Evolutionary conservation across 768 basidiomycete genomes (phyloP).

Genomic region (Exidia glandulosa): DNA sequence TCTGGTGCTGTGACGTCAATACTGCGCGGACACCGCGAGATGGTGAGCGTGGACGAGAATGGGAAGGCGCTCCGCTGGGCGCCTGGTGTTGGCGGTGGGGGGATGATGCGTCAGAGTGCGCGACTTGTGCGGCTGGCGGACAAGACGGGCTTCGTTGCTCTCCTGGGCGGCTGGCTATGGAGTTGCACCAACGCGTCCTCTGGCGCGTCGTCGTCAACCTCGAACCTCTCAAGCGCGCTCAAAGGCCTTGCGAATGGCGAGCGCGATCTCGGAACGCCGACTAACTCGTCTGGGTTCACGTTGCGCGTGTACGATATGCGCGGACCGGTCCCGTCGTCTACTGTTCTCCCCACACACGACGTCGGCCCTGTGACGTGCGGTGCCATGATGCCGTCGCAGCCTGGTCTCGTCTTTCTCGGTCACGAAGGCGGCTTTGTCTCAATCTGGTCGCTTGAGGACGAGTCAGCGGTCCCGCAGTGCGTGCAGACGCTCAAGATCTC

Average conservation of each 20-base stretch:
- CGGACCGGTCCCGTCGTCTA: conserved; percentile 25
- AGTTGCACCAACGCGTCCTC: conserved; percentile 52
- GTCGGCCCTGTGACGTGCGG: conserved; percentile 78
- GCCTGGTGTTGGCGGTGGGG: conserved; percentile 22
- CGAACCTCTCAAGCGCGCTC: conserved; percentile 2
- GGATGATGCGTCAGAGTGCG: conserved; percentile 32
- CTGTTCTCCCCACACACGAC: conserved; percentile 52
- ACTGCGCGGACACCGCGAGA: conserved; percentile 54
- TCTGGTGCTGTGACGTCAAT: conserved; percentile 57
- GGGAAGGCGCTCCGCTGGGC: conserved; percentile 76
- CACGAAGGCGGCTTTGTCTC: conserved; percentile 88
- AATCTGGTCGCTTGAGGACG: conserved; percentile 62
- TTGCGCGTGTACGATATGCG: conserved; percentile 69
- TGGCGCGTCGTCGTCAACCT: conserved; percentile 22
- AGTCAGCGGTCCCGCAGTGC: conserved; percentile 40
- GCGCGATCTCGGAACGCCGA: background rate
- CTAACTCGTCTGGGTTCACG: conserved; percentile 35
- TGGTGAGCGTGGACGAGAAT: conserved; percentile 76
- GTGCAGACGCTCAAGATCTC: conserved; percentile 71
- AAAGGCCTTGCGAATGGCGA: background rate
- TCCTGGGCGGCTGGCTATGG: conserved; percentile 75
- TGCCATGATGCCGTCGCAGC: conserved; percentile 58
- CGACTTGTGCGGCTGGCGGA: conserved; percentile 63
- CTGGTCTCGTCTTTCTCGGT: conserved; percentile 64
- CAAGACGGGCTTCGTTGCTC: conserved; percentile 67